Base-by-base conservation (phyloP, 2,329 filamentous ascomycete genomes). In the Beauveria brongniartii region DNA sequence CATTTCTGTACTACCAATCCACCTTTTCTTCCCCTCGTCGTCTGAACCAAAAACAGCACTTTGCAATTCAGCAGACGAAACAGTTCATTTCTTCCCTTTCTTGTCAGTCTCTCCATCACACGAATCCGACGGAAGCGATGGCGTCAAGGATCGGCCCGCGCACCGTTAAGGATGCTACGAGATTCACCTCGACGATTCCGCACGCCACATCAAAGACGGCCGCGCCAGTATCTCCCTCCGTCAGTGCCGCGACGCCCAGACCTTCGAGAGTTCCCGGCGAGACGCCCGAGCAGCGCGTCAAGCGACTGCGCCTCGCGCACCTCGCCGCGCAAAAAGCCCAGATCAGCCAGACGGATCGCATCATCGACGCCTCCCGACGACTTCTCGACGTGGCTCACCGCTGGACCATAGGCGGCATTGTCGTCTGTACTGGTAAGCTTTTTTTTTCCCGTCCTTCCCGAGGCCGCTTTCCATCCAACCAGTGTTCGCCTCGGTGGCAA, bases 131-230 rank as follows among this genome's bases (percentile, higher is more conserved):
- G 26, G 48, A 46, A 61, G 62, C 63, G 67, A 79, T 78, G 76
- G 72, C 74, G 61, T 73, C 74, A 40, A 72, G 73, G 66, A 73
- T 78, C 50, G 77, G 77, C 65, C 81, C 88, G 63, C 87, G 88
- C 71, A 90, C 85, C 75, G 86, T 89, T 72, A 84, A 84, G 68
- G 90, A 92, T 73, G 90, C 90, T 66, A 94, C 90, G 69, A 87
- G 89, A 71, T 94, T 78, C 71, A 78, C 76, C 41, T 78, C 76
- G 61, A 78, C 75, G 62, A 76, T 77, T 62, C 76, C 77, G 57
- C 89, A 91, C 75, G 89, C 88, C 67, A 81, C 82, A 65, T 84
- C 85, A 66, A 89, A 89, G 71, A 73, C 80, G 47, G 69, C 69
- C 63, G 73, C 72, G 60, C 72, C 75, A 30, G 68, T 67, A 16